phyloP scores from a whole-genome alignment of 768 basidiomycete species.

The Rhizopogon vulgaris region DNA sequence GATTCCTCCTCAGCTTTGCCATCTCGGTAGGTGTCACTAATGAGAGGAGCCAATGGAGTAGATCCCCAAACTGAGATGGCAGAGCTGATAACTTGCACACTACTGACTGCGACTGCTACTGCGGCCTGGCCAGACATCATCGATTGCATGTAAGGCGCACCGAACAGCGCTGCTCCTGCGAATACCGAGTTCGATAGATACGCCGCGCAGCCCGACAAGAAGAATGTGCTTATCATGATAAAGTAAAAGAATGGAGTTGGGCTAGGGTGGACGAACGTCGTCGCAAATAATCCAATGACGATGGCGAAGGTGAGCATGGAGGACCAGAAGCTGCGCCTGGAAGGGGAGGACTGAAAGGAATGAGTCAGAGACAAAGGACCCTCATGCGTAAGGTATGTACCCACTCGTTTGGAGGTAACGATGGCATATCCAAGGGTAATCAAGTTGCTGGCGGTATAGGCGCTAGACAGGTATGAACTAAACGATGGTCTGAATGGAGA shows the following conservation, averaged over 20 bases:
- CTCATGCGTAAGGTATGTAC: constrained; percentile 14
- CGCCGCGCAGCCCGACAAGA: constrained; percentile 56
- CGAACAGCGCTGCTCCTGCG: constrained; percentile 79
- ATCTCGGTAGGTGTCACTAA: constrained; percentile 12
- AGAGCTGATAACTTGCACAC: constrained; percentile 67
- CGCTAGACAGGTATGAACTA: constrained; percentile 57
- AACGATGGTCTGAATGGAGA: constrained; percentile 56
- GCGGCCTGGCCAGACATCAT: constrained; percentile 84
- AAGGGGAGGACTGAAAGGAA: constrained; percentile 47
- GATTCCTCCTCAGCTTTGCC: constrained; percentile 58
- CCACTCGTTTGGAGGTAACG: constrained; percentile 56
- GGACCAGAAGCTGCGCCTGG: constrained; percentile 47
- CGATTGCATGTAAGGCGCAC: constrained; percentile 63
- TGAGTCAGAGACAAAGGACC: background rate
- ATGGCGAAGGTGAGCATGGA: constrained; percentile 47
- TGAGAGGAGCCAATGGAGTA: constrained; percentile 21
- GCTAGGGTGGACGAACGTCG: constrained; percentile 52
- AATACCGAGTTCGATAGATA: constrained; percentile 76
- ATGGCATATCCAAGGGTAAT: constrained; percentile 72
- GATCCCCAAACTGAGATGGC: constrained; percentile 47
- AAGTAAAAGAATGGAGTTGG: constrained; percentile 59
- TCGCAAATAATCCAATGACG: constrained; percentile 54
- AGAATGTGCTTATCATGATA: constrained; percentile 52
- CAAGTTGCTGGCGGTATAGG: constrained; percentile 62
- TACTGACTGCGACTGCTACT: constrained; percentile 75